A percentile compares a stretch with the other conserved stretches of the same genome.
phyloP scores from a whole-genome alignment of 306 rosid genomes.

The Urtica urens region DNA sequence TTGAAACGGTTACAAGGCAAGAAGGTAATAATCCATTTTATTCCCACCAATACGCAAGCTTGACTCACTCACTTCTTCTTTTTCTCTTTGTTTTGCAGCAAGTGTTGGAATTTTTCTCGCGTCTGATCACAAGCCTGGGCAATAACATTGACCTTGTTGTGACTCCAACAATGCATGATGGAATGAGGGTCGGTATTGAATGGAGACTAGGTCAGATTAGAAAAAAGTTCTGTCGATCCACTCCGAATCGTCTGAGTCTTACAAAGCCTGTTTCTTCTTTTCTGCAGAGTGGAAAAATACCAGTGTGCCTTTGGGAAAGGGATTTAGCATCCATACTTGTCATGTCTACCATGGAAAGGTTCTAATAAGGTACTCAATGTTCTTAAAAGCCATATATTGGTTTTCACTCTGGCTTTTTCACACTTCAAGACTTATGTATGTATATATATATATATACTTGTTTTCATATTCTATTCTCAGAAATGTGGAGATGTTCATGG shows the following conservation, averaged over 20 bases:
- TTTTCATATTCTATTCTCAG: slow-evolving; percentile 16
- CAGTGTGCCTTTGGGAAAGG: slow-evolving; percentile 37
- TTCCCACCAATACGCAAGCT: background rate
- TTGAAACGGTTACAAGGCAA: slow-evolving; percentile 37
- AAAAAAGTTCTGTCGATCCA: too few relatives aligned
- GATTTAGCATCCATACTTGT: slow-evolving; percentile 38
- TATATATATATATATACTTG: background rate
- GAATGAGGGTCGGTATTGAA: slow-evolving; percentile 43
- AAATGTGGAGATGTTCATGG: slow-evolving; percentile 50
- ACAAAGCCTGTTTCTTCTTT: too few relatives aligned
- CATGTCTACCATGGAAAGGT: slow-evolving; percentile 54
- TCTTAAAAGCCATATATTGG: too few relatives aligned
- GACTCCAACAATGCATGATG: slow-evolving; percentile 43
- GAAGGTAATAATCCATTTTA: slow-evolving; percentile 26
- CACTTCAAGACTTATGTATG: too few relatives aligned
- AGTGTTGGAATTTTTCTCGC: slow-evolving; percentile 36
- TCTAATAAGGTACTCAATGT: slow-evolving; percentile 37
- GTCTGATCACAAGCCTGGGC: slow-evolving; percentile 29
- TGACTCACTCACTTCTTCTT: background rate
- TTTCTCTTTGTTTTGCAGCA: slow-evolving; percentile 33
- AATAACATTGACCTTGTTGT: slow-evolving; percentile 27
- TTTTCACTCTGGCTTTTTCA: too few relatives aligned
- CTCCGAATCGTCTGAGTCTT: too few relatives aligned
- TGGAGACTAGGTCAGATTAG: slow-evolving; percentile 57
- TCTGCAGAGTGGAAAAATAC: slow-evolving; percentile 40